Conservation (phyloP, 495 filamentous ascomycete genomes). For the Bombardia bombarda region DNA sequence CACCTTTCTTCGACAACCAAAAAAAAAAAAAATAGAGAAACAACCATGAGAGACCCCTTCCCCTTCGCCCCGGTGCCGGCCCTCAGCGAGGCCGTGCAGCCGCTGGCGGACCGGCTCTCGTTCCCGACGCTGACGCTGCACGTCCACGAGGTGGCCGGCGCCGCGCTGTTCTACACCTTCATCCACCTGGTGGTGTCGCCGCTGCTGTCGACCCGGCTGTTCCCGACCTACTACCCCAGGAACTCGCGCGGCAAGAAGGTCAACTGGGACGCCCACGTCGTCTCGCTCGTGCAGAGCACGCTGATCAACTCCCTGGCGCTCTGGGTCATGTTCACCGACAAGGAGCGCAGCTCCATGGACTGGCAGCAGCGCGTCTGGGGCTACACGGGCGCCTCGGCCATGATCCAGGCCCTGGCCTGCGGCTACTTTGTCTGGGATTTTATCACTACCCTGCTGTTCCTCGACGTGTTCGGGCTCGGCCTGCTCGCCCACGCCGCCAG, state of each 20-base stretch:
- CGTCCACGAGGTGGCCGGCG: conserved; percentile 77
- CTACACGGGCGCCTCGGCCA: conserved; percentile 72
- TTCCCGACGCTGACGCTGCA: conserved; percentile 74
- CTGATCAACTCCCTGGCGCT: conserved; percentile 72
- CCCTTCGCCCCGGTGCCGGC: conserved; percentile 48
- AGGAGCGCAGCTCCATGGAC: conserved; percentile 66
- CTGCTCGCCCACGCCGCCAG: conserved; percentile 84
- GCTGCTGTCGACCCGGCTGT: conserved; percentile 55
- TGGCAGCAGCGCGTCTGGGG: conserved; percentile 77
- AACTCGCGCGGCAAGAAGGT: conserved; percentile 61
- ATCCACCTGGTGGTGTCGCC: conserved; percentile 71
- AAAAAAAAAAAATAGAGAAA: no score
- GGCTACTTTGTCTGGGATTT: conserved; percentile 98
- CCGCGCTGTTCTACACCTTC: conserved; percentile 67
- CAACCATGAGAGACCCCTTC: conserved; percentile 63
- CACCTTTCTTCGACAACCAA: no score
- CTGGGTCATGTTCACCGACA: conserved; percentile 74
- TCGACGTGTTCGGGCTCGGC: conserved; percentile 79
- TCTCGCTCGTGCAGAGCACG: conserved; percentile 77
- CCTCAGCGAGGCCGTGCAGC: conserved; percentile 45
- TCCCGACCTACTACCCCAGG: conserved; percentile 62
- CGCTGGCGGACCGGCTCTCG: conserved; percentile 48
- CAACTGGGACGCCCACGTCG: conserved; percentile 97
- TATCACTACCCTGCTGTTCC: conserved; percentile 58
- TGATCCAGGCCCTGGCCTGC: conserved; percentile 75